Evolutionary conservation across 129 eudicot genomes (phyloP).

Genomic region (Chrysanthemum lavandulifolium): DNA sequence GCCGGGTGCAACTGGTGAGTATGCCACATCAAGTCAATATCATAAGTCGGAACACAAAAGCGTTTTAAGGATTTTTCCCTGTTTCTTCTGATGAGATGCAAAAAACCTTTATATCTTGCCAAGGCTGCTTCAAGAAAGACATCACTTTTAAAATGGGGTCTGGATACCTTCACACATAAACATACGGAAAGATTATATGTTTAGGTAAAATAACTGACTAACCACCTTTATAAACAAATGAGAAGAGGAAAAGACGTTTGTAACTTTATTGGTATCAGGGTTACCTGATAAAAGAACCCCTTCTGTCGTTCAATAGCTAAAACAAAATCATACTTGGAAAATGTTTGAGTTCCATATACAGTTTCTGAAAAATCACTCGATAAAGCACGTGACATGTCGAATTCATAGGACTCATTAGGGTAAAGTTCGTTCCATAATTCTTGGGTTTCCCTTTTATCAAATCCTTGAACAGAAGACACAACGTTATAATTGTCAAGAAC

Average conservation of each 20-base stretch:
- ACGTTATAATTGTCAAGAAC: conserved; percentile 69
- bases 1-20: conserved; percentile 89
- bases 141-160: conserved; percentile 57
- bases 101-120: conserved; percentile 91
- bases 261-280: not conserved
- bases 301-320: conserved; percentile 81
- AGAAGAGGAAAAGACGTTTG: not conserved
- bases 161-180: conserved; percentile 52
- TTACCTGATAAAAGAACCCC: conserved; percentile 87
- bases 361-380: conserved; percentile 29
- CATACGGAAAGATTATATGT: not conserved
- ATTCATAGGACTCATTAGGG: conserved; percentile 69
- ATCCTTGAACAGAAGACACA: conserved; percentile 64
- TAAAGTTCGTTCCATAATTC: conserved; percentile 61
- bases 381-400: conserved; percentile 43
- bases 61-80: conserved; percentile 57
- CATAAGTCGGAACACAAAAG: conserved; percentile 96
- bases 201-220: too few species aligned
- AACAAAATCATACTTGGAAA: conserved; percentile 69
- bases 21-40: conserved; percentile 96
- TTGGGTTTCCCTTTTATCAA: conserved; percentile 57
- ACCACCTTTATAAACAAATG: not conserved
- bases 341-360: conserved; percentile 33
- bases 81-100: conserved; percentile 86
- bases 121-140: conserved; percentile 76